Conservation (phyloP, 306 rosid species). For the Prosopis cineraria region DNA sequence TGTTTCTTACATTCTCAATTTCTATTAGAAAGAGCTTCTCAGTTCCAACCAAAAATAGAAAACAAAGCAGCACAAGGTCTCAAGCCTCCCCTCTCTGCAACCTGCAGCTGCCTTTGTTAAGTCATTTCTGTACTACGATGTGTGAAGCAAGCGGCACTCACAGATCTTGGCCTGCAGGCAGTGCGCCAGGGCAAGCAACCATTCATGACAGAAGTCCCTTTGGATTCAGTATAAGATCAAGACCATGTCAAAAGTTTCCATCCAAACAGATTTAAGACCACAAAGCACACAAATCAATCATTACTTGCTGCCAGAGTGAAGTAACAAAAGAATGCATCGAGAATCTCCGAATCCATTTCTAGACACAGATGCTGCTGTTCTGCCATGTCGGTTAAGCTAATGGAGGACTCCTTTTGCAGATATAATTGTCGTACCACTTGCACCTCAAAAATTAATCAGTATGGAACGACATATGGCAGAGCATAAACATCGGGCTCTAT, state of each 20-base stretch:
- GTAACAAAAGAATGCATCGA: conserved; percentile 40
- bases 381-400: conserved; percentile 20
- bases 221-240: conserved; percentile 26
- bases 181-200: conserved; percentile 28
- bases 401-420: conserved; percentile 33
- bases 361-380: conserved; percentile 34
- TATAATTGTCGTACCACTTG: conserved; percentile 21
- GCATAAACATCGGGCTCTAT: conserved; percentile 68
- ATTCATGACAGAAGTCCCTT: conserved; percentile 26
- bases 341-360: conserved; percentile 35
- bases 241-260: background rate
- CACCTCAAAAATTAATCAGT: conserved; percentile 47
- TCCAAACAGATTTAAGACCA: conserved; percentile 23
- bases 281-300: conserved; percentile 17
- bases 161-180: conserved; percentile 16
- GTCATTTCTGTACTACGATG: conserved; percentile 39
- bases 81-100: conserved; percentile 39
- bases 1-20: conserved; percentile 50
- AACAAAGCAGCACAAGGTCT: conserved; percentile 50
- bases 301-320: conserved; percentile 40
- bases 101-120: conserved; percentile 45
- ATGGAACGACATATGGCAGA: conserved; percentile 80
- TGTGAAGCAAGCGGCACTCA: conserved; percentile 36
- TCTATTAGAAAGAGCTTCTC: conserved; percentile 52
- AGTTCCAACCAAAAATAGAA: conserved; percentile 43